Conservation (phyloP, 306 rosid genomes). For the Gastrolobium bilobum region DNA sequence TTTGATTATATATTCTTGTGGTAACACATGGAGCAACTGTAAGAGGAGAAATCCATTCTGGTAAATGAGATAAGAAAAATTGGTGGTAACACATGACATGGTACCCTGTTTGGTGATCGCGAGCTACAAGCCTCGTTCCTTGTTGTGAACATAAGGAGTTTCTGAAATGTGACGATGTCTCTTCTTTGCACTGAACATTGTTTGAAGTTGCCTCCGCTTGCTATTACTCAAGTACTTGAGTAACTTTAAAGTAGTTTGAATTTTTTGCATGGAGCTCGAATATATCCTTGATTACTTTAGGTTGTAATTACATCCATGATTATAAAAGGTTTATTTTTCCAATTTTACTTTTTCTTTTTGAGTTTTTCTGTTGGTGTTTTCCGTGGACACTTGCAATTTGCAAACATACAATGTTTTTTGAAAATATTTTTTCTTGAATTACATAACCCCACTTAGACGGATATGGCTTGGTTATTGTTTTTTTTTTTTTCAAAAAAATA, state of each 20-base stretch:
- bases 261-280: not conserved
- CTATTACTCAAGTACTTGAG: not conserved
- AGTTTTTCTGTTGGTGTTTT: not conserved
- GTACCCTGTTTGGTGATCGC: not conserved
- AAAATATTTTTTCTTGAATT: slow-evolving; percentile 24
- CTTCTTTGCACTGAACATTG: not conserved
- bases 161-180: not conserved
- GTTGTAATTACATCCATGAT: not conserved
- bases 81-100: not conserved
- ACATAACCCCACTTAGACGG: not conserved
- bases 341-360: not conserved
- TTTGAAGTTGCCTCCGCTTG: not conserved
- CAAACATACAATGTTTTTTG: not conserved
- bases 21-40: not conserved
- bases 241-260: slow-evolving; percentile 11
- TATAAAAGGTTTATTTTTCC: not conserved
- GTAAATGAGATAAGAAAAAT: not conserved
- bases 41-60: not conserved
- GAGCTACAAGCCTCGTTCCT: not conserved
- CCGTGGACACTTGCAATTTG: not conserved
- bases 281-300: not conserved
- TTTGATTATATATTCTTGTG: not conserved
- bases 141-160: not conserved
- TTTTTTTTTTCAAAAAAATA: not conserved
- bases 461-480: not conserved